phyloP scores from a whole-genome alignment of 768 basidiomycete species.

The Grammothele lineata region DNA sequence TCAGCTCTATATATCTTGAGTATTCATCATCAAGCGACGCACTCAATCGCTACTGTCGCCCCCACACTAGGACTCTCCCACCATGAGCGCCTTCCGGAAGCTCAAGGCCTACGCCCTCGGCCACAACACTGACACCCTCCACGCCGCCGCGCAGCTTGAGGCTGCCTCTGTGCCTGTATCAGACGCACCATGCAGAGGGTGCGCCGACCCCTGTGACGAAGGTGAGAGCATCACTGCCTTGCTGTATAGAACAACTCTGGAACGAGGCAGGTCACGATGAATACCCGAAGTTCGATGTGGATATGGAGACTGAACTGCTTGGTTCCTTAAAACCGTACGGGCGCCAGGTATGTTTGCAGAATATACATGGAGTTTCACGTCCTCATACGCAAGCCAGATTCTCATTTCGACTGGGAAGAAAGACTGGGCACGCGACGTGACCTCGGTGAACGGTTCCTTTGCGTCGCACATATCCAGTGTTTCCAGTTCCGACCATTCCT shows the following conservation, averaged over 20 bases:
- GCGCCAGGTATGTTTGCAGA: slow-evolving; percentile 67
- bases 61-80: no score
- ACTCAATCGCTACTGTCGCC: no score
- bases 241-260: not conserved
- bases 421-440: slow-evolving; percentile 85
- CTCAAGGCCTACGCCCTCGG: slow-evolving; percentile 24
- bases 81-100: slow-evolving; percentile 23
- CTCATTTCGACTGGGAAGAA: slow-evolving; percentile 87
- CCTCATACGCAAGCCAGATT: slow-evolving; percentile 43
- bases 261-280: slow-evolving; percentile 57
- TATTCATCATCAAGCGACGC: no score
- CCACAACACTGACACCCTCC: slow-evolving; percentile 30
- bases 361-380: not conserved
- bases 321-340: slow-evolving; percentile 82
- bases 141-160: slow-evolving; percentile 47
- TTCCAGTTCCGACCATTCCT: no score
- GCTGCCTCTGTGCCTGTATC: slow-evolving; percentile 62
- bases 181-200: slow-evolving; percentile 64
- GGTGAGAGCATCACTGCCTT: slow-evolving; percentile 32
- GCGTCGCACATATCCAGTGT: slow-evolving; percentile 58
- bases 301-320: slow-evolving; percentile 78
- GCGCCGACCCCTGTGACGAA: slow-evolving; percentile 74
- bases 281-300: slow-evolving; percentile 74
- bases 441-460: slow-evolving; percentile 64
- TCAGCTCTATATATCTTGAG: no score